A percentile compares a stretch with the other conserved stretches of the same genome.
Evolutionary conservation across 2,329 filamentous ascomycete genomes (phyloP).

Genomic region (Fusarium haematococcum): DNA sequence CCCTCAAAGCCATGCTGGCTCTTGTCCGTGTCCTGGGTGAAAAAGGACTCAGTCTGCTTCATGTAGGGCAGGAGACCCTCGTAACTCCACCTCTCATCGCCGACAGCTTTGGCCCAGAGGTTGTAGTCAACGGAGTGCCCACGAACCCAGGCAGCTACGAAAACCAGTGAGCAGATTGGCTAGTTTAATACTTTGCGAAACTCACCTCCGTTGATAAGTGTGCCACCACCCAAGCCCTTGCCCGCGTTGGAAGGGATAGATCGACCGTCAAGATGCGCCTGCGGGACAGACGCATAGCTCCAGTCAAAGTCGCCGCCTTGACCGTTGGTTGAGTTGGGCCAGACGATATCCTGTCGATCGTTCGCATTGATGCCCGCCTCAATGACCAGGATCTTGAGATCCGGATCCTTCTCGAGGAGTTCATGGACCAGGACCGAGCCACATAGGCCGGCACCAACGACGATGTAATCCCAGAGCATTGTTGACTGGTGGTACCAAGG

Average conservation of each 20-base stretch:
- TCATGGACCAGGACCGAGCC: slow-evolving; percentile 52
- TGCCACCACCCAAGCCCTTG: slow-evolving; percentile 55
- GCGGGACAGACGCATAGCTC: slow-evolving; percentile 47
- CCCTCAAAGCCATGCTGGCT: slow-evolving; percentile 53
- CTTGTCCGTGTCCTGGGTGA: slow-evolving; percentile 1
- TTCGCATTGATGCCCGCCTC: slow-evolving; percentile 52
- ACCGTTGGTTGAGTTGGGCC: slow-evolving; percentile 44
- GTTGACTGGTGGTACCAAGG: neutral
- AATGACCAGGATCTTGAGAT: slow-evolving; percentile 50
- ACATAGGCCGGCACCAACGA: slow-evolving; percentile 53
- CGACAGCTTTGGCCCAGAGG: neutral
- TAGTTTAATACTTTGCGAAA: neutral
- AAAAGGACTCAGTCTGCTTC: neutral
- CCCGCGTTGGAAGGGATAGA: slow-evolving; percentile 42
- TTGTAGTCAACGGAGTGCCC: neutral
- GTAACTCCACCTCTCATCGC: neutral
- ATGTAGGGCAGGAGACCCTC: neutral
- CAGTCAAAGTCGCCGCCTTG: slow-evolving; percentile 49
- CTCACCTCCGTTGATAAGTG: slow-evolving; percentile 20
- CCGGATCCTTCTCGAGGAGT: slow-evolving; percentile 40
- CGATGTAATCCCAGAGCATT: slow-evolving; percentile 49
- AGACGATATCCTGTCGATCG: slow-evolving; percentile 42
- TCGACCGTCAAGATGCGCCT: slow-evolving; percentile 42
- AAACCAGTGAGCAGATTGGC: neutral
- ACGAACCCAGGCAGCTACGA: neutral